Evolutionary conservation across 192 early-diverging fungal species (phyloP).

Genomic region (Gigaspora rosea): DNA sequence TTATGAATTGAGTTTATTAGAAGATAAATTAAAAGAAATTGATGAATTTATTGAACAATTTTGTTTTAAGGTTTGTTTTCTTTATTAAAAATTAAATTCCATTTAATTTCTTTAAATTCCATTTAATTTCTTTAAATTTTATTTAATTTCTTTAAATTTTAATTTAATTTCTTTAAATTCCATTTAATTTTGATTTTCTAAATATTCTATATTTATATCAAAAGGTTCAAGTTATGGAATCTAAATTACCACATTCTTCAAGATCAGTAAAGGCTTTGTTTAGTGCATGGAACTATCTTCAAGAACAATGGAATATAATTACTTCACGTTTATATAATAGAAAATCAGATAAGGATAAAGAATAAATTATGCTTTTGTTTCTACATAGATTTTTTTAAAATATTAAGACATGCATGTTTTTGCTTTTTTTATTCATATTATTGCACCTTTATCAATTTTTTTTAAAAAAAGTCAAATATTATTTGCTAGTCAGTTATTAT

Average conservation of each 20-base stretch:
- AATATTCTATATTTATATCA: neutral
- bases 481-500: no score
- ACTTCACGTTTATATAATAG: neutral
- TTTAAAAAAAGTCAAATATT: no score
- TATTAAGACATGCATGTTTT: no score
- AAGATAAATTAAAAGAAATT: conserved; percentile 47
- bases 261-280: conserved; percentile 39
- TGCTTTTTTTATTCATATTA: no score
- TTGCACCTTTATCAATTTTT: no score
- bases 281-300: conserved; percentile 45
- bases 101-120: neutral
- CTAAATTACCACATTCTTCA: conserved; percentile 43
- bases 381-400: no score
- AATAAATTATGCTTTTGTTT: neutral
- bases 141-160: no score
- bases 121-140: neutral
- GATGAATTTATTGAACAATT: conserved; percentile 46
- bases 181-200: neutral
- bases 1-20: conserved; percentile 45
- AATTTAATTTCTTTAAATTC: no score
- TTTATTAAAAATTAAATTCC: neutral
- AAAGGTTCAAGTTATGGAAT: conserved; percentile 39
- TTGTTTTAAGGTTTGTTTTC: conserved; percentile 40
- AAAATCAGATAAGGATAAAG: neutral
- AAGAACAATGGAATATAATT: conserved; percentile 42